These are phyloP conservation scores for Byssothecium circinans DNA, from an alignment of 2,329 filamentous ascomycete genomes.

Conservation along the genomic window DNA sequence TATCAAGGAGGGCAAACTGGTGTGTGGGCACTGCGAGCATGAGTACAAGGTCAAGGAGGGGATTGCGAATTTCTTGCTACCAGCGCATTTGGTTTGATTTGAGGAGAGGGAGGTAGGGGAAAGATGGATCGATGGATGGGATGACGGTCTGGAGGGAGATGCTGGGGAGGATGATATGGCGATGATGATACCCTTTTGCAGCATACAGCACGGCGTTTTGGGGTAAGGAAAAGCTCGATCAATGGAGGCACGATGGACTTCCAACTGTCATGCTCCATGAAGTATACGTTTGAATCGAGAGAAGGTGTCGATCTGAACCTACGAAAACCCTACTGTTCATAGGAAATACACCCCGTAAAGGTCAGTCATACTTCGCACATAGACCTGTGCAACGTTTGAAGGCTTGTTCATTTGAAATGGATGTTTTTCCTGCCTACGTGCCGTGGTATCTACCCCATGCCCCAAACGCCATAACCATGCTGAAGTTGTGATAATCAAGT, in stretches of 20 bases:
- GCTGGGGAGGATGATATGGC: no score
- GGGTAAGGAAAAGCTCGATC: neutral
- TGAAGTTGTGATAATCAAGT: neutral
- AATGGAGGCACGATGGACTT: no score
- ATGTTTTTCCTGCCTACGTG: neutral
- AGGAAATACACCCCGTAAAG: no score
- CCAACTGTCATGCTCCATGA: no score
- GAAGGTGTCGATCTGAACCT: no score
- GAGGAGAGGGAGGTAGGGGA: neutral
- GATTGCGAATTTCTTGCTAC: slow-evolving; percentile 93
- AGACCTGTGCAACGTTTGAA: neutral
- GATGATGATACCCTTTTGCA: slow-evolving; percentile 24
- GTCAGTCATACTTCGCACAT: no score
- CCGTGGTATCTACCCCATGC: slow-evolving; percentile 1
- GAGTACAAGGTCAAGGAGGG: slow-evolving; percentile 95
- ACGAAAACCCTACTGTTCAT: no score
- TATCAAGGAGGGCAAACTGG: slow-evolving; percentile 83
- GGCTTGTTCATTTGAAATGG: neutral
- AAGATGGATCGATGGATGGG: no score
- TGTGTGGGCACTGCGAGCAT: slow-evolving; percentile 88
- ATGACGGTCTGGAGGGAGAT: neutral
- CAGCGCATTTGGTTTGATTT: slow-evolving; percentile 77
- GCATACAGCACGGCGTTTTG: slow-evolving; percentile 7
- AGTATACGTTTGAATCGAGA: no score
- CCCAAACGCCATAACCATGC: neutral